phyloP scores from a whole-genome alignment of 352 stramenopile genomes.

The Globisporangium acanthophoron region DNA sequence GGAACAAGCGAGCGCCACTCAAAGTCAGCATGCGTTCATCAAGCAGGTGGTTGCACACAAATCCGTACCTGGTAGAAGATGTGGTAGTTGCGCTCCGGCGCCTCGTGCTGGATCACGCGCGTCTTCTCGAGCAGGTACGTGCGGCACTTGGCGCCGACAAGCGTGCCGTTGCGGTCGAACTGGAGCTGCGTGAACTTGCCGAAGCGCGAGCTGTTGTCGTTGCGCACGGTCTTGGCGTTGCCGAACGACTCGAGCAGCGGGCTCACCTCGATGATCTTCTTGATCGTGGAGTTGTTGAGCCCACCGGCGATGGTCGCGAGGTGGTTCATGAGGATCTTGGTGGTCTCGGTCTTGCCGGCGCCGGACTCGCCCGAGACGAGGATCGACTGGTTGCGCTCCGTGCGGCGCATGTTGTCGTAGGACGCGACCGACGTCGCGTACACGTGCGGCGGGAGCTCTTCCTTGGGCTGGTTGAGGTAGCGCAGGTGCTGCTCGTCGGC shows the following conservation, averaged over 20 bases:
- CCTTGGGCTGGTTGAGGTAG: conserved; percentile 74
- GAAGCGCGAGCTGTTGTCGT: conserved; percentile 47
- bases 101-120: conserved; percentile 92
- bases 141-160: conserved; percentile 92
- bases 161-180: conserved; percentile 52
- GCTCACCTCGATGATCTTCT: conserved; percentile 81
- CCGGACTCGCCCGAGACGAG: conserved; percentile 84
- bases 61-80: conserved; percentile 90
- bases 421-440: conserved; percentile 75
- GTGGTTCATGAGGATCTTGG: conserved; percentile 89
- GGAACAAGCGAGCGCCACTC: neutral
- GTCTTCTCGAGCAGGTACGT: conserved; percentile 98
- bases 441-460: conserved; percentile 76
- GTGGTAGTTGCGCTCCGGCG: conserved; percentile 94
- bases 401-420: conserved; percentile 44
- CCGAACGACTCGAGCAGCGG: conserved; percentile 82
- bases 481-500: conserved; percentile 65
- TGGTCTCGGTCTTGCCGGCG: conserved; percentile 87
- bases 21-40: neutral
- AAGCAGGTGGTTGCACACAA: neutral
- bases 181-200: conserved; percentile 57
- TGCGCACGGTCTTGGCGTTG: conserved; percentile 55
- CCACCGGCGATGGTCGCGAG: conserved; percentile 64
- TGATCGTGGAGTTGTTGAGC: conserved; percentile 68
- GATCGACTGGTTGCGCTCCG: conserved; percentile 76